Percentiles rank a stretch among this genome's conserved stretches.
These are phyloP conservation scores for Oxytropis ochrocephala DNA, from an alignment of 306 rosid species.

Conservation along the genomic window DNA sequence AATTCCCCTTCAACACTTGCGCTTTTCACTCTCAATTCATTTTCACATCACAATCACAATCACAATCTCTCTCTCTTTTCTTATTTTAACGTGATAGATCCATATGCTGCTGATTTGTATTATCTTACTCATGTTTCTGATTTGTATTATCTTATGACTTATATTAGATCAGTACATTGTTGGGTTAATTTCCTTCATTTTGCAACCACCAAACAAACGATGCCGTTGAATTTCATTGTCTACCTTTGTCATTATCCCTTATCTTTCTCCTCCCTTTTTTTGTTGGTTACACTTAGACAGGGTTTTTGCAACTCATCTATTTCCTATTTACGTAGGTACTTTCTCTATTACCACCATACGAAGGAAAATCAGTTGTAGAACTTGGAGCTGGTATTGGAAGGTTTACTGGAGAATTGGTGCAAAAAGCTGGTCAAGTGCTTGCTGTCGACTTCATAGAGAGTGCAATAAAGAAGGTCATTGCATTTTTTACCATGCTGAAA, in stretches of 20 bases:
- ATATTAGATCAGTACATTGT: background rate
- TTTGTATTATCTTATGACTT: background rate
- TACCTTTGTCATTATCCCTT: background rate
- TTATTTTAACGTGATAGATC: background rate
- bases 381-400: slow-evolving; percentile 99
- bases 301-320: slow-evolving; percentile 21
- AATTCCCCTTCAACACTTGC: background rate
- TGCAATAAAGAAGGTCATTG: slow-evolving; percentile 74
- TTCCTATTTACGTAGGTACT: slow-evolving; percentile 48
- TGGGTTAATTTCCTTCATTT: background rate
- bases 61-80: background rate
- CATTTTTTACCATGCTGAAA: background rate
- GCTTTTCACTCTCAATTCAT: background rate
- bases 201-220: background rate
- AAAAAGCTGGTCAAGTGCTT: slow-evolving; percentile 71
- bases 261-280: background rate
- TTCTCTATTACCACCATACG: slow-evolving; percentile 60
- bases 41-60: too few relatives aligned
- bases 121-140: background rate
- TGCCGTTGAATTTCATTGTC: background rate
- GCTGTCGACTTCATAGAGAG: slow-evolving; percentile 87
- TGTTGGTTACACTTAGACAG: background rate
- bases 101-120: background rate
- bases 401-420: slow-evolving; percentile 81
- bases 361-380: slow-evolving; percentile 80